Evolutionary conservation across 2,329 filamentous ascomycete genomes (phyloP), one percentile per base, ranked within the genome.

Genomic region (Phialophora chinensis): DNA sequence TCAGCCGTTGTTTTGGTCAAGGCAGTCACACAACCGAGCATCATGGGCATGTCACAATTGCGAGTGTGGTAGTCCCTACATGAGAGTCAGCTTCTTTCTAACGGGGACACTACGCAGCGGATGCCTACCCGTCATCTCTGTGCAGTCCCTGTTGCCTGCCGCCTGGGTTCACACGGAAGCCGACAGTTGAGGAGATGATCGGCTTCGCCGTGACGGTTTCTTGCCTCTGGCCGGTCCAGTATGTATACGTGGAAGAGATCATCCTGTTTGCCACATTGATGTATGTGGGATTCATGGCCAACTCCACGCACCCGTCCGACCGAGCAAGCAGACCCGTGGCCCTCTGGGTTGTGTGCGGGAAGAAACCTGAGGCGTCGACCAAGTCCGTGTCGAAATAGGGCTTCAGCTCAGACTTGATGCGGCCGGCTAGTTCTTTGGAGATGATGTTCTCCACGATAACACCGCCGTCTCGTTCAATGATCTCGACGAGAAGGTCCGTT

Each of bases 21-120:
- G 27, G 79, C 78, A 2, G 75, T 76, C n/a, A 78, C 74, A 56
- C 78, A 79, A 17, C 77, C 77, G 7, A 79, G 72, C 76, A 80
- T 77, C 17, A 77, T 74, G 3, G 78, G 77, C 70, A 78, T 72
- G 62, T 77, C 74, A 31, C 73, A 73, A 60, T 79, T 76, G 11
- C 74, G 69, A 73, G 81, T 67, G 52, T 68, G 66, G 31, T 65
- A 68, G 31, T 68, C 66, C 4, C 66, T 68, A 27, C 25, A 58
- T 10, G 20, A 23, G 29, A 50, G 27, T 66, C 44, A 66, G 64
- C 78, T 65, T 80, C 74, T 17, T 78, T 72, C 56, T 82, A 79
- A 49, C 81, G 63, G 0, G 11, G 38, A 38, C 25, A 38, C n/a
- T 8, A 29, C 8, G 55, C 31, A 20, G 67, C 44, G 79, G 72